Evolutionary conservation across 208 protist species (phyloP).

Genomic region (Perkinsela sp.): DNA sequence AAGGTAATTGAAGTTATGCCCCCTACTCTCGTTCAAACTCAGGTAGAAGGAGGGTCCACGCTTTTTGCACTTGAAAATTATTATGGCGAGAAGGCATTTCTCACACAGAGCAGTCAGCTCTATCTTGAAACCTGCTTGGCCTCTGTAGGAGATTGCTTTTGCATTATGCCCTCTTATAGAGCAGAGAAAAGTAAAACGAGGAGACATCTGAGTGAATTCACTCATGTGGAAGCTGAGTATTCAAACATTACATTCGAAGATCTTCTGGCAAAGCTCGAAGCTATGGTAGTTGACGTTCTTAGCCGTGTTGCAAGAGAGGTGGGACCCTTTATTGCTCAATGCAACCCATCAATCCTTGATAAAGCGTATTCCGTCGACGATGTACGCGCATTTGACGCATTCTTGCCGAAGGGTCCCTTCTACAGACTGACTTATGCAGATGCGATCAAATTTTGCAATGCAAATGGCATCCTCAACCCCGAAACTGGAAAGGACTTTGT

Average conservation of each 20-base stretch:
- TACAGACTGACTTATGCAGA: constrained; percentile 75
- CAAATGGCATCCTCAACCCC: constrained; percentile 71
- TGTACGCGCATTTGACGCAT: constrained; percentile 48
- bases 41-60: constrained; percentile 87
- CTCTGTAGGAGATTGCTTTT: constrained; percentile 81
- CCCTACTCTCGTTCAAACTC: constrained; percentile 89
- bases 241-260: constrained; percentile 86
- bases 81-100: constrained; percentile 83
- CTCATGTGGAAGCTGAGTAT: constrained; percentile 89
- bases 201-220: constrained; percentile 91
- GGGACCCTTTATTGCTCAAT: constrained; percentile 37
- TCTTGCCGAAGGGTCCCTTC: constrained; percentile 77
- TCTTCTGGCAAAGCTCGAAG: constrained; percentile 71
- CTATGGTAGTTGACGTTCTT: constrained; percentile 65
- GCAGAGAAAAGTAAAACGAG: constrained; percentile 90
- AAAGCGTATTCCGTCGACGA: constrained; percentile 17
- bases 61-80: constrained; percentile 88
- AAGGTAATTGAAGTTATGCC: constrained; percentile 78
- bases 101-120: constrained; percentile 94
- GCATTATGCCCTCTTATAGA: constrained; percentile 78
- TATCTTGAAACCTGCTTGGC: constrained; percentile 88
- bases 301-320: constrained; percentile 28
- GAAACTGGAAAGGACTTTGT: constrained; percentile 60
- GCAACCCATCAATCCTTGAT: constrained; percentile 61
- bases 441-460: constrained; percentile 80